Evolutionary conservation across 208 protist genomes (phyloP).

Genomic region (Wallacemonas sp.): DNA sequence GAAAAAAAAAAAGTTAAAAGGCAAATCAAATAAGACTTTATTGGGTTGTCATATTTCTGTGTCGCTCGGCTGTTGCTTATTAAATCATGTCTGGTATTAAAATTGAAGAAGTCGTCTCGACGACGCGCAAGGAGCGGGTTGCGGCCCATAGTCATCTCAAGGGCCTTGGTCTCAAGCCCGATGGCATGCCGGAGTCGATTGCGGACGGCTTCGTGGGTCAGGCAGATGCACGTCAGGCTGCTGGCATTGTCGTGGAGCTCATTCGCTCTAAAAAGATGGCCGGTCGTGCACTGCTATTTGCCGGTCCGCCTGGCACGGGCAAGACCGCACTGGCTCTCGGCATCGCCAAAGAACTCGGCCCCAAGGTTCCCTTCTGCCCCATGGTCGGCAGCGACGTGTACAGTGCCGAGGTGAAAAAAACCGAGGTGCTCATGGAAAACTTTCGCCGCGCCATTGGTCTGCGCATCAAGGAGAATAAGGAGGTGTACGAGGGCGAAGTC

Average conservation of each 20-base stretch:
- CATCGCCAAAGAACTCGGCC: constrained; percentile 98
- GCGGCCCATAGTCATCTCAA: constrained; percentile 99
- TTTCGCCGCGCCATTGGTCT: constrained; percentile 99
- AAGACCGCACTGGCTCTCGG: constrained; percentile 98
- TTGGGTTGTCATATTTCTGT: too few species aligned
- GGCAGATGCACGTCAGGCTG: constrained; percentile 96
- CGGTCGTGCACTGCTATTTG: constrained; percentile 99
- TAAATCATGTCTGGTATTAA: constrained; percentile 87
- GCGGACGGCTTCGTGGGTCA: constrained; percentile 99
- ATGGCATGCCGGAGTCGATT: constrained; percentile 83
- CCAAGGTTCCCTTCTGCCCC: constrained; percentile 99
- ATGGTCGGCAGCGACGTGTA: constrained; percentile 99
- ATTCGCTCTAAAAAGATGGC: constrained; percentile 99
- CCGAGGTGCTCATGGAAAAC: constrained; percentile 99
- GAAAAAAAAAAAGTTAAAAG: too few species aligned
- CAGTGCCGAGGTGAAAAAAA: constrained; percentile 99
- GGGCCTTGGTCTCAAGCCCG: constrained; percentile 96
- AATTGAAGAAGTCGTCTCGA: constrained; percentile 97
- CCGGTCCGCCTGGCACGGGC: constrained; percentile 98
- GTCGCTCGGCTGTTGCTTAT: constrained; percentile 2
- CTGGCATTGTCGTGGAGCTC: constrained; percentile 98
- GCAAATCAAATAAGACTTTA: too few species aligned
- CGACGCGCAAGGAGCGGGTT: constrained; percentile 95
- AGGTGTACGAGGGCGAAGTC: constrained; percentile 99
- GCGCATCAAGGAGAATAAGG: constrained; percentile 99